Evolutionary conservation across 805 yeast species (phyloP).

Genomic region (Monosporozyma siamensis): DNA sequence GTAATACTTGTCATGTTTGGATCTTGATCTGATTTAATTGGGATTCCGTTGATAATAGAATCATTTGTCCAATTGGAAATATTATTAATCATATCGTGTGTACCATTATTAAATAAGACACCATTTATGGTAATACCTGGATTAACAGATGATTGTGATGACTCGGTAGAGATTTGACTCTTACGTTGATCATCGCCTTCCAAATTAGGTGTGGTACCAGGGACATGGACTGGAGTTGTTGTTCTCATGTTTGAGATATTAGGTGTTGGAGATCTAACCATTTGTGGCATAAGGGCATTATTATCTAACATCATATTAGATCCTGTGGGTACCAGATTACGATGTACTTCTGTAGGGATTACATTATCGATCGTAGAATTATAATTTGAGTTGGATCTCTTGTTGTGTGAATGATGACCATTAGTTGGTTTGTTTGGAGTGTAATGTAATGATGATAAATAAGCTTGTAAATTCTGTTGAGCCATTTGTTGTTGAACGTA

Average conservation of each 20-base stretch:
- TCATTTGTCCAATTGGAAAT: conserved; percentile 49
- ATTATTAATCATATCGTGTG: conserved; percentile 52
- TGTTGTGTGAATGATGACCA: too few relatives aligned
- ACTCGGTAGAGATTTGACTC: neutral
- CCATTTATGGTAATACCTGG: conserved; percentile 5
- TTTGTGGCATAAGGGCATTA: conserved; percentile 13
- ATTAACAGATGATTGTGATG: conserved; percentile 3
- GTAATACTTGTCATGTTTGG: too few relatives aligned
- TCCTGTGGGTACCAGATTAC: neutral
- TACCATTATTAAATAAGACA: conserved; percentile 31
- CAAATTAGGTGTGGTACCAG: neutral
- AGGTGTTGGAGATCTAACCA: conserved; percentile 1
- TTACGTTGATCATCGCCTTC: too few relatives aligned
- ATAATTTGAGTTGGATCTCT: neutral
- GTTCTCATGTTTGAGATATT: neutral
- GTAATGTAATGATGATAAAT: conserved; percentile 19
- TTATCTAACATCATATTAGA: conserved; percentile 4
- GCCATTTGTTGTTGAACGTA: conserved; percentile 29
- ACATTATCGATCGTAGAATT: neutral
- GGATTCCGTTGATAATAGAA: conserved; percentile 11
- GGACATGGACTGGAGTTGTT: neutral
- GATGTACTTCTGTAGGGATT: conserved; percentile 2
- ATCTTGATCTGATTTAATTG: too few relatives aligned
- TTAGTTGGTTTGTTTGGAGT: neutral
- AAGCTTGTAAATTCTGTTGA: conserved; percentile 29